Percentiles rank a stretch among this genome's conserved stretches.
These are phyloP conservation scores for Fomes fomentarius DNA, from an alignment of 1,284 basidiomycete species.

Conservation along the genomic window DNA sequence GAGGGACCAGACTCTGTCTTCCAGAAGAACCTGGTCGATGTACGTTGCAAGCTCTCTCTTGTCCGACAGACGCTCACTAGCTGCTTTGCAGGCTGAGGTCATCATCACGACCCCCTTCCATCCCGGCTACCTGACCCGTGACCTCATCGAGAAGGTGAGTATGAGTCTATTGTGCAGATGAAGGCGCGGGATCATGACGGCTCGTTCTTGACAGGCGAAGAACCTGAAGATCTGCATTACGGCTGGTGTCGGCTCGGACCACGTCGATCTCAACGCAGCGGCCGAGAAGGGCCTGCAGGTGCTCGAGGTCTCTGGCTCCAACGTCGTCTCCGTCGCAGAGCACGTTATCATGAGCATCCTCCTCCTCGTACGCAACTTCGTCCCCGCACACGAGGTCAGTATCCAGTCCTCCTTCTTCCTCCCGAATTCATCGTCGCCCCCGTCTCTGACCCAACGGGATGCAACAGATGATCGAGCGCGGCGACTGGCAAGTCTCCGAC, in stretches of 20 bases:
- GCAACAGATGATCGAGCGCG: conserved; percentile 76
- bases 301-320: conserved; percentile 44
- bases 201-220: conserved; percentile 57
- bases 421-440: too few relatives aligned
- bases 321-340: conserved; percentile 92
- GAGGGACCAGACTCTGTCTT: conserved; percentile 87
- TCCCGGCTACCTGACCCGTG: conserved; percentile 86
- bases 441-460: not conserved
- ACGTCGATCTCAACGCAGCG: conserved; percentile 89
- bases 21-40: conserved; percentile 63
- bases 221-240: conserved; percentile 94
- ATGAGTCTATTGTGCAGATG: too few relatives aligned
- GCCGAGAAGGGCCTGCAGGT: conserved; percentile 83
- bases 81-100: conserved; percentile 57
- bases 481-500: conserved; percentile 86
- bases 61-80: not conserved
- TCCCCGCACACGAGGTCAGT: conserved; percentile 72
- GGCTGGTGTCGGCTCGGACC: conserved; percentile 94
- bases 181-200: not conserved
- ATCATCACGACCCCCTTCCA: conserved; percentile 94
- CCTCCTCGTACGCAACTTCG: conserved; percentile 86
- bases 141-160: conserved; percentile 58
- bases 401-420: conserved; percentile 17
- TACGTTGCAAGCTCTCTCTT: too few relatives aligned
- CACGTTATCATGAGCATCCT: conserved; percentile 88